Evolutionary conservation across 441 rosid species (phyloP).

Genomic region (Aleurites moluccanus): DNA sequence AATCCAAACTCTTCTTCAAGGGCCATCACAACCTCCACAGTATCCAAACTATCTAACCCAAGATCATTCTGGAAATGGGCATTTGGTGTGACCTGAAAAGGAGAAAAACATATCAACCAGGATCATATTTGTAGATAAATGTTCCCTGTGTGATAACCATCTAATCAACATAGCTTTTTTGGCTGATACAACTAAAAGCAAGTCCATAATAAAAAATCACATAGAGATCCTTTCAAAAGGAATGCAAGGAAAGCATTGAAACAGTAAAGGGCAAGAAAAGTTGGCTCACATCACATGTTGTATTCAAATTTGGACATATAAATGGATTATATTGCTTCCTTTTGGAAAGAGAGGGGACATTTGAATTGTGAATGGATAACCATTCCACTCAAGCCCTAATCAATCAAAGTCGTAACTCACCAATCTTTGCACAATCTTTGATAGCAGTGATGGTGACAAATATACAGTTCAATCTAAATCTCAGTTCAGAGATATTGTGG

Average conservation of each 20-base stretch:
- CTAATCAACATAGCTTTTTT: neutral
- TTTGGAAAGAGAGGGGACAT: neutral
- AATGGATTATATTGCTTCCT: neutral
- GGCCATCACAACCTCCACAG: conserved; percentile 94
- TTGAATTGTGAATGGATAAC: neutral
- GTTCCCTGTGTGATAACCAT: neutral
- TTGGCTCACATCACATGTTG: neutral
- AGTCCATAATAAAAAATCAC: neutral
- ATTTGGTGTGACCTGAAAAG: conserved; percentile 59
- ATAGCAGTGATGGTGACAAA: neutral
- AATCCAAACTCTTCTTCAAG: conserved; percentile 91
- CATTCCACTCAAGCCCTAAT: neutral
- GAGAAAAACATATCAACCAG: conserved; percentile 1
- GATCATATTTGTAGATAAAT: neutral
- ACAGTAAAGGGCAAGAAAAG: neutral
- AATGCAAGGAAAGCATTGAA: neutral
- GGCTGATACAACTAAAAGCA: neutral
- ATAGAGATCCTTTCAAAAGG: neutral
- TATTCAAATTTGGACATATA: neutral
- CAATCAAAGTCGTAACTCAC: neutral
- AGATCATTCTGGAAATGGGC: conserved; percentile 90
- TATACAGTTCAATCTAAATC: neutral
- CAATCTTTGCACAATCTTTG: neutral
- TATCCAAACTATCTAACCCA: conserved; percentile 89
- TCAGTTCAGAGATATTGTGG: neutral